Percentiles rank a stretch among this genome's conserved stretches.
phyloP scores from a whole-genome alignment of 1,284 basidiomycete species.

The Flammula alnicola region DNA sequence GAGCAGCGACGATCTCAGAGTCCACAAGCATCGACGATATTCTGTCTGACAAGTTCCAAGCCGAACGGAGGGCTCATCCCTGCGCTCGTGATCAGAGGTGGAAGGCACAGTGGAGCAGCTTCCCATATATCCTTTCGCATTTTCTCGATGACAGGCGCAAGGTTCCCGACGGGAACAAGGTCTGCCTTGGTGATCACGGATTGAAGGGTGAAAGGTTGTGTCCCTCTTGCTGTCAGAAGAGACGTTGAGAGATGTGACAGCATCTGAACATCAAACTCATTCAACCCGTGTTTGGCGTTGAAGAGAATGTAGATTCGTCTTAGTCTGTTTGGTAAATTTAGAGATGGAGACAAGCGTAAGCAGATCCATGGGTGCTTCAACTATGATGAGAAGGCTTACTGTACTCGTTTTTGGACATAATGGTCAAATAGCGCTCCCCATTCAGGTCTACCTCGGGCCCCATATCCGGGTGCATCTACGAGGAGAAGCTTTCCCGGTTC shows the following conservation, averaged over 20 bases:
- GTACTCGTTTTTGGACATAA: constrained; percentile 60
- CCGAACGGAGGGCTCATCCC: constrained; percentile 55
- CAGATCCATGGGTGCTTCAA: background rate
- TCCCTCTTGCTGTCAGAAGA: constrained; percentile 41
- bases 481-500: constrained; percentile 61
- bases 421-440: constrained; percentile 73
- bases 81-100: constrained; percentile 63
- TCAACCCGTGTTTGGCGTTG: constrained; percentile 67
- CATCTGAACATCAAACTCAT: constrained; percentile 62
- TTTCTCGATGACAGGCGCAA: constrained; percentile 33
- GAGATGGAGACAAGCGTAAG: background rate
- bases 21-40: constrained; percentile 61
- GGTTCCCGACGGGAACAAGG: constrained; percentile 39
- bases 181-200: constrained; percentile 76
- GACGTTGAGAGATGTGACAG: constrained; percentile 51
- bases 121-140: constrained; percentile 51
- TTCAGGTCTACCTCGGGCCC: constrained; percentile 69
- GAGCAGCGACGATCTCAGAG: constrained; percentile 11
- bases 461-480: constrained; percentile 81
- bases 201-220: constrained; percentile 60
- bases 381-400: constrained; percentile 47
- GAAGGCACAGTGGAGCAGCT: constrained; percentile 63
- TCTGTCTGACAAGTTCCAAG: constrained; percentile 56
- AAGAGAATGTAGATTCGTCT: constrained; percentile 71
- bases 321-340: constrained; percentile 46